These are phyloP conservation scores for Rhododendron griersonianum DNA, from an alignment of 148 eudicot genomes.

Conservation along the genomic window DNA sequence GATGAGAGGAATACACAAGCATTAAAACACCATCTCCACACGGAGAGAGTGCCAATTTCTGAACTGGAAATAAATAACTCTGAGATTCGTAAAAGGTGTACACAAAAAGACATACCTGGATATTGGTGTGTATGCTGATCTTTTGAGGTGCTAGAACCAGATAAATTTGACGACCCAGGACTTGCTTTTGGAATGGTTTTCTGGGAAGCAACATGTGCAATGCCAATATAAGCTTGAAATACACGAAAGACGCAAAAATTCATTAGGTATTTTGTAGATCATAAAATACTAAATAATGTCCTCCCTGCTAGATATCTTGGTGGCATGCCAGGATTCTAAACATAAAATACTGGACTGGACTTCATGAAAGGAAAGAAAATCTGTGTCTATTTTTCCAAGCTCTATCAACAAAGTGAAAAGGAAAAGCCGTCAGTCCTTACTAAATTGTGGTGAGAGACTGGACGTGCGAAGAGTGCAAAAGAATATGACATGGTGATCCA, in stretches of 20 bases:
- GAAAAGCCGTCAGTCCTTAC: neutral
- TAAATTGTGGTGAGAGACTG: neutral
- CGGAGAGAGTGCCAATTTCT: neutral
- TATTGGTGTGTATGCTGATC: slow-evolving; percentile 31
- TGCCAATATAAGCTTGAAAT: neutral
- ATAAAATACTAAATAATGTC: neutral
- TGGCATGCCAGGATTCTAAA: neutral
- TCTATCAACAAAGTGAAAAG: neutral
- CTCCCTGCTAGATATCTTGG: neutral
- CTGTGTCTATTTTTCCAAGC: neutral
- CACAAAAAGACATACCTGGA: slow-evolving; percentile 31
- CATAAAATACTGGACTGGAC: neutral
- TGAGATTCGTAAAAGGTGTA: neutral
- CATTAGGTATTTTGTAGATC: neutral
- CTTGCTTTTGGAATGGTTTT: slow-evolving; percentile 16
- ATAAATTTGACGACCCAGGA: slow-evolving; percentile 30
- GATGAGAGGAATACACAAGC: neutral
- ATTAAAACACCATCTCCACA: neutral
- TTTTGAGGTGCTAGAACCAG: slow-evolving; percentile 38
- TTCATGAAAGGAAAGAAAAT: neutral
- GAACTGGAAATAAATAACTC: neutral
- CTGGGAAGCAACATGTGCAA: slow-evolving; percentile 22
- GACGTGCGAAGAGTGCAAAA: neutral
- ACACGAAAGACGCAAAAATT: neutral
- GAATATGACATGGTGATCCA: neutral